These are phyloP conservation scores for Oxyria digyna DNA, from an alignment of 148 eudicot genomes.

Conservation along the genomic window DNA sequence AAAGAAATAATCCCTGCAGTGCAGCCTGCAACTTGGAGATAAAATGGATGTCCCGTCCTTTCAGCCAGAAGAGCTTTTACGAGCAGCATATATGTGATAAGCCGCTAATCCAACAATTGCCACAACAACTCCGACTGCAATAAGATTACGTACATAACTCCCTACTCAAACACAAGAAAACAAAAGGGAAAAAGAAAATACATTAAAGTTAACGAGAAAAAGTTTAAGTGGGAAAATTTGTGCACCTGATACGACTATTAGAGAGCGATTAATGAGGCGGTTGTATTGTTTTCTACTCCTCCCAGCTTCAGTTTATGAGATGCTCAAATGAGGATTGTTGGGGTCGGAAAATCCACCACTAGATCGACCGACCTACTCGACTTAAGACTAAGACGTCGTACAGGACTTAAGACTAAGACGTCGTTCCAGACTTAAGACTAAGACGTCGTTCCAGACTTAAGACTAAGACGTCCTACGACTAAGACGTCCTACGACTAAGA, in stretches of 20 bases:
- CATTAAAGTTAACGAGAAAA: background rate
- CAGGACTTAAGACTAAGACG: no score
- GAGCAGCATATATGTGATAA: slow-evolving; percentile 8
- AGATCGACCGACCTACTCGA: no score
- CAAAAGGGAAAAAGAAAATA: background rate
- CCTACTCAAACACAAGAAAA: background rate
- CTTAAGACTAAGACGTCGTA: no score
- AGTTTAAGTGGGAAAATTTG: background rate
- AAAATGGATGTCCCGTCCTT: background rate
- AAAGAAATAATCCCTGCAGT: background rate
- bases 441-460: no score
- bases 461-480: no score
- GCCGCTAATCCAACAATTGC: slow-evolving; percentile 10
- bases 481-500: no score
- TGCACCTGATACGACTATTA: slow-evolving; percentile 73
- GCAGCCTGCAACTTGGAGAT: background rate
- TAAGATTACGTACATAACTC: background rate
- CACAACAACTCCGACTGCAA: slow-evolving; percentile 3
- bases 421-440: no score
- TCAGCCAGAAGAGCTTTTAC: background rate
- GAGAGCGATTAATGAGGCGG: slow-evolving; percentile 65
- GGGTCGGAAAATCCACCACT: no score
- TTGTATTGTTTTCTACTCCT: slow-evolving; percentile 77
- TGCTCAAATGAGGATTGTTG: slow-evolving; percentile 92
- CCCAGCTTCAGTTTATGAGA: slow-evolving; percentile 92